Percentiles rank a stretch among this genome's conserved stretches.
phyloP scores from a whole-genome alignment of 176 grass and related monocot genomes.

The Lolium multiflorum region DNA sequence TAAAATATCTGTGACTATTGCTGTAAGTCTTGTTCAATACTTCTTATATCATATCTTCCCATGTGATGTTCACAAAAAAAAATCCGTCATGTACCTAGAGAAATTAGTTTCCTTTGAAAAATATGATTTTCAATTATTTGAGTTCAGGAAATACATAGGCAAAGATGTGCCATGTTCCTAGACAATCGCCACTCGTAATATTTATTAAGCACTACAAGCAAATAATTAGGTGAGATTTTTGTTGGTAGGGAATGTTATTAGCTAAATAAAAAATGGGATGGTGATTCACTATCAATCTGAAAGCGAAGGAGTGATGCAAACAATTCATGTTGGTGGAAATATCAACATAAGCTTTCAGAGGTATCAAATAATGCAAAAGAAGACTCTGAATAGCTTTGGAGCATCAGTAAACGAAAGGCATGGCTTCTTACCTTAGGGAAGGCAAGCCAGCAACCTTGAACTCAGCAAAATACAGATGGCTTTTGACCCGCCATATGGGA shows the following conservation, averaged over 20 bases:
- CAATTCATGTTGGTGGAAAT: conserved; percentile 22
- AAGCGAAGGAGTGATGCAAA: not conserved
- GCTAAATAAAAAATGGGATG: not conserved
- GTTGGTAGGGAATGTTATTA: not conserved
- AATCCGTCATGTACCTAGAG: not conserved
- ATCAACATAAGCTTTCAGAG: conserved; percentile 6
- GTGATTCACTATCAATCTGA: not conserved
- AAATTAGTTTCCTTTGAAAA: not conserved
- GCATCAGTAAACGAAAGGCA: too few species aligned
- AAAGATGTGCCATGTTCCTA: not conserved
- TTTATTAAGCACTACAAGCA: not conserved
- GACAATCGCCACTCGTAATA: not conserved
- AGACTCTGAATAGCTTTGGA: too few species aligned
- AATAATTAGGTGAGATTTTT: not conserved
- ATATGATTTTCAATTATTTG: conserved; percentile 4
- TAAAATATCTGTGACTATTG: not conserved
- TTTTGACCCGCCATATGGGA: too few species aligned
- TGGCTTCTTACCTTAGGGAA: too few species aligned
- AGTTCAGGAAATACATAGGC: not conserved
- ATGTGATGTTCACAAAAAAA: not conserved
- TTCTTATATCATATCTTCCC: not conserved
- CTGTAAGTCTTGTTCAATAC: not conserved
- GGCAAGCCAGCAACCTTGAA: too few species aligned
- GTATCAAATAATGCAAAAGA: too few species aligned
- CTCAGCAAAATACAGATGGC: too few species aligned